Conservation (phyloP, 441 rosid genomes). For the Syzygium malaccense region DNA sequence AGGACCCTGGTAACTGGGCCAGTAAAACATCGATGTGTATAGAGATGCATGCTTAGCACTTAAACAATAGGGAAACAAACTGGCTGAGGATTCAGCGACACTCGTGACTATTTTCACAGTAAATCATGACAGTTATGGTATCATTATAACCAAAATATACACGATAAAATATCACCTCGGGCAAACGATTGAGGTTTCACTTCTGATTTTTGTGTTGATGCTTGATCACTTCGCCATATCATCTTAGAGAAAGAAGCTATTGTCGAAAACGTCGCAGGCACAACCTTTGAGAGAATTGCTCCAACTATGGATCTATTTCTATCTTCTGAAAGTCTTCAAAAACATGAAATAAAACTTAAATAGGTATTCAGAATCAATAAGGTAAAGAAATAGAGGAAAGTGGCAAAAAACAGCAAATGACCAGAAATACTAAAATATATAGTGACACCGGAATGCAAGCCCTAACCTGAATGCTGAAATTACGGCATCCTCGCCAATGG, state of each 20-base stretch:
- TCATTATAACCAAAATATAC: neutral
- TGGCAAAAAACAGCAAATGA: conserved; percentile 4
- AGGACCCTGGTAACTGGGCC: neutral
- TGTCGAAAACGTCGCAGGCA: conserved; percentile 87
- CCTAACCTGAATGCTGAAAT: conserved; percentile 88
- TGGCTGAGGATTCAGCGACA: neutral
- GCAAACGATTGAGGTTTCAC: conserved; percentile 78
- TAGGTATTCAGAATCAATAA: neutral
- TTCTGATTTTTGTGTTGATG: conserved; percentile 48
- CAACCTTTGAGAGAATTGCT: conserved; percentile 84
- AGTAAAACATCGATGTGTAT: neutral
- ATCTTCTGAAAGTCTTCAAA: conserved; percentile 81
- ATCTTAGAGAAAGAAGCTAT: conserved; percentile 81
- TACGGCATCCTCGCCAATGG: conserved; percentile 92
- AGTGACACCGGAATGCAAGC: neutral
- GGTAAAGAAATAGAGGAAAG: neutral
- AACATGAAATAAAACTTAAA: neutral
- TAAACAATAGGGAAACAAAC: neutral
- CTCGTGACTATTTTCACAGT: neutral
- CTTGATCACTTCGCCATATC: conserved; percentile 80
- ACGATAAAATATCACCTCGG: conserved; percentile 37
- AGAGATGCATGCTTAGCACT: neutral
- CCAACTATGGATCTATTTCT: conserved; percentile 82
- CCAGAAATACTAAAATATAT: neutral
- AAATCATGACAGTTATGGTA: neutral